Evolutionary conservation across 495 filamentous ascomycete species (phyloP), one percentile per base, ranked within the genome.

Genomic region (Pyrenula massariospora): DNA sequence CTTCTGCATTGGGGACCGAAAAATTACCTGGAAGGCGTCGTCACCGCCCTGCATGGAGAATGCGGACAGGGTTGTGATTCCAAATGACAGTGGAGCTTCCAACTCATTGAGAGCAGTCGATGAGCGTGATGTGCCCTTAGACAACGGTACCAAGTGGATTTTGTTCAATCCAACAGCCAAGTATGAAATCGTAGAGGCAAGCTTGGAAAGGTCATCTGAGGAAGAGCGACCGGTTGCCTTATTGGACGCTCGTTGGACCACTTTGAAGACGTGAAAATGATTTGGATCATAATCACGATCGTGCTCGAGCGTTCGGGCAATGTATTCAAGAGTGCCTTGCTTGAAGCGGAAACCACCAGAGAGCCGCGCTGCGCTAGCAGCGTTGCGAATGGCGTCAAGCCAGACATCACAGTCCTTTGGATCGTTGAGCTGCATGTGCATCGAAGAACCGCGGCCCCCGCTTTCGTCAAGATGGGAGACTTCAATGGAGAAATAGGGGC

Each of bases 21-120:
- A 96, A 2, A 83, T 82, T 19, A 96, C 74, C 59, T 89, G 86
- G 66, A 98, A 89, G 20, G 86, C 83, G 70, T 98, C 91, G 63
- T 96, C 90, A 42, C 76, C 76, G 57, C 81, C 77, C 52, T 84
- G 81, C 64, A 91, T 77, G 21, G 77, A 80, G 31, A 92, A 68
- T 12, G 77, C 75, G 22, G 80, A 82, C 52, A 98, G 70, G 12
- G 86, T 87, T 60, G 94, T 82, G 50, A 94, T 76, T 2, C 91
- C 93, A 64, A 85, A 83, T 0, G 81, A 84, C 22, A 65, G 73
- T 56, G 67, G 76, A 55, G 67, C 72, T 56, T 67, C 77, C 55
- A 75, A 65, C 42, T 76, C 74, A 47, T 63, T 72, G 52, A 83
- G 63, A 12, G 74, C 83, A 19, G 79, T 76, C 3, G 81, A 84